Evolutionary conservation across 805 yeast species (phyloP).

Genomic region (Saccharomycodes ludwigii): DNA sequence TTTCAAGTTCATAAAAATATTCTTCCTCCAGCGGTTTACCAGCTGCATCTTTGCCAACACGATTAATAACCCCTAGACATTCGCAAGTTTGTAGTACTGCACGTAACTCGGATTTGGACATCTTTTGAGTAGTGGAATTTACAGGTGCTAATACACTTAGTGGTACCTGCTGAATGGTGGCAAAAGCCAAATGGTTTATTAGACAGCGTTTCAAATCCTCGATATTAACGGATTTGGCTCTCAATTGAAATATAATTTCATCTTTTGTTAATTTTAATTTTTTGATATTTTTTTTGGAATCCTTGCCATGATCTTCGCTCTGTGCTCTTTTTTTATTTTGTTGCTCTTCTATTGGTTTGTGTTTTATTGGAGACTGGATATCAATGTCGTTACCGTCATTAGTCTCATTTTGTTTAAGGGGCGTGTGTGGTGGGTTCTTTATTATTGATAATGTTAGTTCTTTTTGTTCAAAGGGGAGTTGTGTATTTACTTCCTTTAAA

Average conservation of each 20-base stretch:
- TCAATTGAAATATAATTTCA: conserved; percentile 12
- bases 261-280: conserved; percentile 16
- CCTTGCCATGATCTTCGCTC: conserved; percentile 9
- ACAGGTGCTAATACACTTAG: conserved; percentile 57
- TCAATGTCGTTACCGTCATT: too few relatives aligned
- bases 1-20: conserved; percentile 79
- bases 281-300: conserved; percentile 2
- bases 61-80: conserved; percentile 42
- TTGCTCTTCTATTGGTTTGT: conserved; percentile 4
- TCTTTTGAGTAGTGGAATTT: conserved; percentile 37
- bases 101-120: conserved; percentile 34
- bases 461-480: too few relatives aligned
- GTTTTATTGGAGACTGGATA: too few relatives aligned
- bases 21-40: conserved; percentile 92
- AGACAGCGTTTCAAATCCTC: conserved; percentile 51
- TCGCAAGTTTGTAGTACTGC: conserved; percentile 24
- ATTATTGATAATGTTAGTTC: too few relatives aligned
- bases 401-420: too few relatives aligned
- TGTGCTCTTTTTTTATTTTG: conserved; percentile 13
- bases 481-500: too few relatives aligned
- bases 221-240: conserved; percentile 27
- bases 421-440: too few relatives aligned
- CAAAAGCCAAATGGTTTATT: conserved; percentile 79
- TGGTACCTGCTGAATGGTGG: conserved; percentile 80
- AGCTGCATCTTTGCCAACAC: conserved; percentile 92